A percentile compares a stretch with the other conserved stretches of the same genome.
phyloP scores from a whole-genome alignment of 305 asterid genomes.

The Rubia peregrina region DNA sequence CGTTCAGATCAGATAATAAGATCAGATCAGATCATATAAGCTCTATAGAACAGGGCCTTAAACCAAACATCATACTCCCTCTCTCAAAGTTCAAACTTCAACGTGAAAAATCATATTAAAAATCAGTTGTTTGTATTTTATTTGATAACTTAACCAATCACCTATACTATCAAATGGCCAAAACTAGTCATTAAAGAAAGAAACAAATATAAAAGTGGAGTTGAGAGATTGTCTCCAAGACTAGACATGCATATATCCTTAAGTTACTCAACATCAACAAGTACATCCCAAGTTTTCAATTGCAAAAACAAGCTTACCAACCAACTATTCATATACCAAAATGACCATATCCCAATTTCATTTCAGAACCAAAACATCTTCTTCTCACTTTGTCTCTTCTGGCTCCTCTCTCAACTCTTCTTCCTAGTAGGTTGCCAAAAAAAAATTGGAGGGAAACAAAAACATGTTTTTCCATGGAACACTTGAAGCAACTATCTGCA shows the following conservation, averaged over 20 bases:
- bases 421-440: conserved; percentile 3
- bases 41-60: too few relatives aligned
- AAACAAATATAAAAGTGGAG: not conserved
- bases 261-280: conserved; percentile 35
- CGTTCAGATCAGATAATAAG: too few relatives aligned
- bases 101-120: not conserved
- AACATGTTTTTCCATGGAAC: conserved; percentile 72
- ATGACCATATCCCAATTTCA: conserved; percentile 6
- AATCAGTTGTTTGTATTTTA: too few relatives aligned
- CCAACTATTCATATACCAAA: conserved; percentile 23
- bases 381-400: conserved; percentile 10
- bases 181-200: conserved; percentile 17
- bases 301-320: conserved; percentile 36
- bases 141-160: not conserved
- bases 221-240: conserved; percentile 48
- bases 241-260: conserved; percentile 33
- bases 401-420: not conserved
- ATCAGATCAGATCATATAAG: too few relatives aligned
- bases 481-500: conserved; percentile 78
- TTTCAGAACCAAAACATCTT: conserved; percentile 8
- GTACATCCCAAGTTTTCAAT: conserved; percentile 36
- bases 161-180: conserved; percentile 14
- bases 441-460: conserved; percentile 49
- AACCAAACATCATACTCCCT: not conserved
- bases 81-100: not conserved